phyloP scores from a whole-genome alignment of 2,329 filamentous ascomycete genomes.

The Aaosphaeria arxii region DNA sequence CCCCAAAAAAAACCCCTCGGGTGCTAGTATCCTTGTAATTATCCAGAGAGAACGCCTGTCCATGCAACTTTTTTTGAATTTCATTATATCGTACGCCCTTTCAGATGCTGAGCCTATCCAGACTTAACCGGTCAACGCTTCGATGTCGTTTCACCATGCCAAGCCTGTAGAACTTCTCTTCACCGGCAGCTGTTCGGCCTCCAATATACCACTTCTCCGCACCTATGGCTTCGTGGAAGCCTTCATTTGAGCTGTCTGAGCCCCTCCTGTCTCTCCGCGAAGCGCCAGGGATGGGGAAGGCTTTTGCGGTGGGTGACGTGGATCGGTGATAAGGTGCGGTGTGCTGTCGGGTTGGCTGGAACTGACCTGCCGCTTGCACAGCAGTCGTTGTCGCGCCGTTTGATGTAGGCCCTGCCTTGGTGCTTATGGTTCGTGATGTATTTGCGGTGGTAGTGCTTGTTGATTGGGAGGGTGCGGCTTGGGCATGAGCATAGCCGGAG shows the following conservation, averaged over 20 bases:
- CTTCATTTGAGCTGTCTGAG: constrained; percentile 72
- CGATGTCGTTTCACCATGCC: constrained; percentile 70
- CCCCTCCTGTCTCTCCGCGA: constrained; percentile 54
- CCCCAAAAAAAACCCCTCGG: no score
- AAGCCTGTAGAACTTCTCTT: constrained; percentile 78
- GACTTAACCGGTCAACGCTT: constrained; percentile 71
- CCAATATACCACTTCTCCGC: constrained; percentile 82
- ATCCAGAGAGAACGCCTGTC: constrained; percentile 1
- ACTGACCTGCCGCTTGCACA: constrained; percentile 36
- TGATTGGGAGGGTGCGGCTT: constrained; percentile 31
- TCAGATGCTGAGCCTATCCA: constrained; percentile 74
- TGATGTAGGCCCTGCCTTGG: constrained; percentile 29
- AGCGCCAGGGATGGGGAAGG: constrained; percentile 34
- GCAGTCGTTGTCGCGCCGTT: constrained; percentile 37
- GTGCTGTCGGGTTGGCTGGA: constrained; percentile 42
- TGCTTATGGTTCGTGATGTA: constrained; percentile 38
- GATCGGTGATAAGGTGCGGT: constrained; percentile 37
- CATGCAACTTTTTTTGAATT: constrained; percentile 20
- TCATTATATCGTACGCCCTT: neutral
- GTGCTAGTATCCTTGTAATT: no score
- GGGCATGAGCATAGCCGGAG: constrained; percentile 32
- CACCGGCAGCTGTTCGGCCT: constrained; percentile 70
- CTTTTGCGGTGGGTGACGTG: constrained; percentile 33
- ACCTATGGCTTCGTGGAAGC: constrained; percentile 69
- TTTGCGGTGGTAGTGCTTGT: constrained; percentile 39